Evolutionary conservation across 2,329 filamentous ascomycete species (phyloP), one percentile per base, ranked within the genome.

Genomic region (Fusarium robinianum): DNA sequence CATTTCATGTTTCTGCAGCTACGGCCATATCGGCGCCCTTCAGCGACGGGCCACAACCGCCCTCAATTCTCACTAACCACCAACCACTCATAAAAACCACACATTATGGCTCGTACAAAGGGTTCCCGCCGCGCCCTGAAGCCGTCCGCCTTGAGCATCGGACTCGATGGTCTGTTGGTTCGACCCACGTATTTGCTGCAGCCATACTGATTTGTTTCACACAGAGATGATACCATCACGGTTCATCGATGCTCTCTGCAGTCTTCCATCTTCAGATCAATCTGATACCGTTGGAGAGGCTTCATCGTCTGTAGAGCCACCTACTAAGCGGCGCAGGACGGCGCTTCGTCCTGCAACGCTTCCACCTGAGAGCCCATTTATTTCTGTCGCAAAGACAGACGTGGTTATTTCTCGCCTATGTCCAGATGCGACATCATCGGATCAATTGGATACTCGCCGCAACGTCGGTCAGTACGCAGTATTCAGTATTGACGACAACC

Each of bases 271-370:
- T 14, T 31, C 25, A 11, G 43, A 53, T 17, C 26, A 30, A 12
- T 25, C 37, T 12, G 50, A 51, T 6, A 31, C 11, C 21, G 7
- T 19, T 23, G 18, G 41, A 8, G 33, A 53, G 11, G 31, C 37
- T 17, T 52, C 43, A 10, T 47, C 51, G 6, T 34, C 38, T 14
- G 40, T 35, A 6, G 55, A 55, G n/a, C 57, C 53, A 12, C 51
- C 61, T 11, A 14, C 45, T 5, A 70, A 70, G 55, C 65, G 67
- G 34, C 65, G 58, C 34, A 70, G 64, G 55, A 49, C 57, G 9
- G 41, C 49, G 12, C 30, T 14, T 30, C 45, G 37, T 35, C 31
- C 25, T 23, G 30, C n/a, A n/a, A n/a, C 49, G 12, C 30, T 14
- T 30, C 45, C 39, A 34, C 31, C 25, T 23, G 30, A 11, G 21